Evolutionary conservation across 2,329 filamentous ascomycete species (phyloP), one percentile per base, ranked within the genome.

Genomic region (Xylaria arbuscula): DNA sequence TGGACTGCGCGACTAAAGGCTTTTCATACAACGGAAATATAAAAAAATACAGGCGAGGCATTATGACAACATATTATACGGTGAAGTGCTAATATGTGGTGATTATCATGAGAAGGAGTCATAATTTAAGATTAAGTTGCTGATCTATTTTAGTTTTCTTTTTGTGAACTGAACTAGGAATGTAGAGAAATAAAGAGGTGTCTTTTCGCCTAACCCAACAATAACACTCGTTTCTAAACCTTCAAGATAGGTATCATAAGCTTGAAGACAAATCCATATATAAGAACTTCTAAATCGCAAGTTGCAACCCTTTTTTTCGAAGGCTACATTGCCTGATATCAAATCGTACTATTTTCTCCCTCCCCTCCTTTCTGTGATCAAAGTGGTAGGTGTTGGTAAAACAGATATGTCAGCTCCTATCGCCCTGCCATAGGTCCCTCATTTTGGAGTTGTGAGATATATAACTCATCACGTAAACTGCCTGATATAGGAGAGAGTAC

Each of bases 71-170:
- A n/a, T n/a, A n/a, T n/a, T n/a, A n/a, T n/a, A n/a, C n/a, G 28
- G 1, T 2, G 17, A 53, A 34, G 50, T 19, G n/a, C n/a, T n/a
- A n/a, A n/a, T n/a, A n/a, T n/a, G n/a, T n/a, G n/a, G 19, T 22
- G 8, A 53, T 10, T 17, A 22, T 38, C 32, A 45, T 17, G n/a
- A 2, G n/a, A 47, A 38, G 32, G 1, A 28, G 47, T 22, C 19
- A 53, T 60, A 38, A 22, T 45, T 24, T 47, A 22, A 36, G 59
- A 65, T 62, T 61, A 61, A 60, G 36, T 50, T 51, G 22, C 15
- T 60, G 10, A 42, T 67, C 24, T 55, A 56, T 64, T 55, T 51
- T 2, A 50, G 45, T 67, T 67, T 57, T 3, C 58, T 51, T 67
- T 67, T 51, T 42, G 50, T 56, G 36, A 56, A 56, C 9, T 36